Base-by-base conservation (phyloP, 2,329 filamentous ascomycete genomes). In the Cephalotrichum gorgonifer region DNA sequence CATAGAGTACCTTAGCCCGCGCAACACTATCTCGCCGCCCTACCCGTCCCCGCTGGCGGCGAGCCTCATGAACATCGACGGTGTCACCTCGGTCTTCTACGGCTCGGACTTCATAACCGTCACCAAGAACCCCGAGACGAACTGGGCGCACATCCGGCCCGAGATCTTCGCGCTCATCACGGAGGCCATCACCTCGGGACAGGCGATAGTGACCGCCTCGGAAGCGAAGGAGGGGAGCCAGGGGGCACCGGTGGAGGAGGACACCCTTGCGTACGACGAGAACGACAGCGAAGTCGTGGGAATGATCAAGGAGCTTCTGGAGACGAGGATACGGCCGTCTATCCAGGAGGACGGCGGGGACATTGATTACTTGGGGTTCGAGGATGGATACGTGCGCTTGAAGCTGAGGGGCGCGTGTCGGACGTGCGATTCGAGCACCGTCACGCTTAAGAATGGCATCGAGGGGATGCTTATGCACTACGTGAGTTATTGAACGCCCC, bases 401-500 rank as follows among this genome's bases (percentile, higher is more conserved):
- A 96, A 95, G 75, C 69, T 98, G 58, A 77, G 91, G 44, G 93
- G 93, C 15, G 93, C 93, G 20, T 98, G 93, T 67, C 77, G 93
- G 55, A 97, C 91, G 20, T 98, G 93, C 65, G 93, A 97, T 65
- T 95, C 88, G 43, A 96, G 90, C 64, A 97, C 93, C 0, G 90
- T 96, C 31, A 98, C 93, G 27, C 68, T 98, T 56, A 95, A 95
- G 75, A 97, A 94, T 64, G 93, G 93, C 6, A 98, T 98, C 57
- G 93, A 98, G 75, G 88, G 87, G 56, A 97, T 98, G 93, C 67
- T 97, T 64, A 96, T 95, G 88, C 88, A 91, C 65, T 93, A 93
- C 66, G 86, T 89, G 66, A 78, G 85, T 80, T 48, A n/a, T n/a
- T n/a, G n/a, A n/a, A n/a, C n/a, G n/a, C n/a, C n/a, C n/a, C n/a